Evolutionary conservation across 2,329 filamentous ascomycete species (phyloP), one percentile per base, ranked within the genome.

Genomic region (Penicillium sp.): DNA sequence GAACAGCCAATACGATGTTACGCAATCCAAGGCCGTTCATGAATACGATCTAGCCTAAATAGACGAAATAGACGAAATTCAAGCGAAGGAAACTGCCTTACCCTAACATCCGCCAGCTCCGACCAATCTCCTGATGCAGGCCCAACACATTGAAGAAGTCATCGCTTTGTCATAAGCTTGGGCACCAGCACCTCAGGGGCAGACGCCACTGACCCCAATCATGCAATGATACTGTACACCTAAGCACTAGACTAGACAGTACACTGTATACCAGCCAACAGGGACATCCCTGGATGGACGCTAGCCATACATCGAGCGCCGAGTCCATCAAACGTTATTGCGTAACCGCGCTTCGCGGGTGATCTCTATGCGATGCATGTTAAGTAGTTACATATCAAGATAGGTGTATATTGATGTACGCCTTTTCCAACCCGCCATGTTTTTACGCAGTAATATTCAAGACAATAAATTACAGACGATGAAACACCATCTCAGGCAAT

Each of bases 271-370:
- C 25, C 9, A 38, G 17, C 15, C 23, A 33, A 19, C 35, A 54
- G 35, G 53, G 38, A 12, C 21, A 46, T 29, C 41, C 49, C 21
- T 38, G 35, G 10, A 50, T 27, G 6, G n/a, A 37, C 55, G 21
- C 50, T 48, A 54, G 41, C 46, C 19, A 27, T 19, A 35, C 12
- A 33, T 42, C n/a, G 47, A 41, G 23, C 21, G 23, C 42, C 56
- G 35, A 46, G 41, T 55, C 41, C 23, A 49, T 19, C 19, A 29
- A 56, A 54, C 54, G 57, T 62, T 60, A 65, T 60, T 64, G 54
- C 43, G 50, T 65, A 65, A 62, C 61, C 60, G 60, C 60, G 62
- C 57, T 62, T 64, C 59, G 62, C 63, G 56, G 62, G 49, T 62
- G 61, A 62, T 59, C 56, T 53, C 57, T 60, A 38, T 41, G 37